Evolutionary conservation across 2,329 filamentous ascomycete genomes (phyloP).

Genomic region (Beauveria pseudobassiana): DNA sequence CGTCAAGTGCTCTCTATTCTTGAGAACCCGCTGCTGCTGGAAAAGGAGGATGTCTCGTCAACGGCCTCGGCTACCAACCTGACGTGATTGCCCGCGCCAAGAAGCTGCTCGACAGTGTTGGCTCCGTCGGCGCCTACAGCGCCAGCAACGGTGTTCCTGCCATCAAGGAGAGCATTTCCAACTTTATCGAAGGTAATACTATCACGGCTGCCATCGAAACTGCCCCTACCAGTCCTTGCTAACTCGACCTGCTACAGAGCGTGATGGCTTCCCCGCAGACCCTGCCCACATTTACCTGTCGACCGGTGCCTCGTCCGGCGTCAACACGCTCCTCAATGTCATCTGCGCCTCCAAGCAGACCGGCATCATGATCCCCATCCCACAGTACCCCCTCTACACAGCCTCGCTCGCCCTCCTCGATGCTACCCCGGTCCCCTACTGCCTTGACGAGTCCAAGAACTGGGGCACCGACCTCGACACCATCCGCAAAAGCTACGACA

Average conservation of each 20-base stretch:
- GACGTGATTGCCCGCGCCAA: constrained; percentile 83
- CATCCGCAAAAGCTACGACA: constrained; percentile 65
- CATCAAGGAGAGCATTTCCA: constrained; percentile 82
- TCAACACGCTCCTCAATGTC: constrained; percentile 86
- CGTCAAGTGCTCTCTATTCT: constrained; percentile 88
- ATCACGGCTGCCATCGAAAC: neutral
- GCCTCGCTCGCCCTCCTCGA: constrained; percentile 82
- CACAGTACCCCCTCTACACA: constrained; percentile 96
- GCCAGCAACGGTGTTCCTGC: constrained; percentile 82
- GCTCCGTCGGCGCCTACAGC: constrained; percentile 93
- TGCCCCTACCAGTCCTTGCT: neutral
- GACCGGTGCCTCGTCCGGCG: constrained; percentile 84
- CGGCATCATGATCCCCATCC: constrained; percentile 88
- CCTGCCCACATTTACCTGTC: constrained; percentile 82
- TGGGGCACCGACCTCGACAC: constrained; percentile 85
- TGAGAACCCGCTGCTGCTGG: constrained; percentile 79
- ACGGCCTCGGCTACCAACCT: constrained; percentile 73
- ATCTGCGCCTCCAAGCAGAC: constrained; percentile 72
- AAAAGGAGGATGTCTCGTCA: constrained; percentile 73
- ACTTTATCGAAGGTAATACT: constrained; percentile 76
- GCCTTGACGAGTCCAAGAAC: constrained; percentile 74
- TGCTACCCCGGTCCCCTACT: constrained; percentile 84
- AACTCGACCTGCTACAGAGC: constrained; percentile 39
- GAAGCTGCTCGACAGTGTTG: constrained; percentile 72
- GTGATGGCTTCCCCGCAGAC: constrained; percentile 82